These are phyloP conservation scores for Sodiomyces alkalinus DNA, from an alignment of 2,329 filamentous ascomycete species.

Conservation along the genomic window DNA sequence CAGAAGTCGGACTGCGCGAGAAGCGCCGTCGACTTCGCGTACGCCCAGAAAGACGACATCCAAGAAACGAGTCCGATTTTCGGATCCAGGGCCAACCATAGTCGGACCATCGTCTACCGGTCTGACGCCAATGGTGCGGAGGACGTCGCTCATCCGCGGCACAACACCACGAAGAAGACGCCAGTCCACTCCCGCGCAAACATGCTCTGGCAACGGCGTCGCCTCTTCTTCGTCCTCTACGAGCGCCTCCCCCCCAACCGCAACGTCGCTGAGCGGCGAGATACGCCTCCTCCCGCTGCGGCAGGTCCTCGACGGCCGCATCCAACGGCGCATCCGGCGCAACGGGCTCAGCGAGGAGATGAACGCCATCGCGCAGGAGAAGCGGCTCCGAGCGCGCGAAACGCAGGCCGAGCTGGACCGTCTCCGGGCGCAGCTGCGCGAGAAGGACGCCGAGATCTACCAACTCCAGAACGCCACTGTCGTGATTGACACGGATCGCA, in stretches of 20 bases:
- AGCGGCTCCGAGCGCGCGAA: conserved; percentile 21
- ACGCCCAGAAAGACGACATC: conserved; percentile 4
- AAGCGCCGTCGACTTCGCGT: conserved; percentile 4
- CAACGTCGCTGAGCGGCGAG: conserved; percentile 17
- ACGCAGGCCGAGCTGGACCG: conserved; percentile 30
- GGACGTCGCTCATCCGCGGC: conserved; percentile 25
- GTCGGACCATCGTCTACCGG: conserved; percentile 36
- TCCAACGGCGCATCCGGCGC: conserved; percentile 40
- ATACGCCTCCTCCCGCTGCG: conserved; percentile 33
- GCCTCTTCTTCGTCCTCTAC: conserved; percentile 3
- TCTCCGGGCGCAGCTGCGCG: conserved; percentile 31
- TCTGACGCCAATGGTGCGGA: conserved; percentile 41
- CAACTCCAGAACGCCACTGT: conserved; percentile 34
- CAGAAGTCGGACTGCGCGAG: conserved; percentile 12
- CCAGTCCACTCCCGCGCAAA: conserved; percentile 25
- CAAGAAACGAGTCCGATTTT: conserved; percentile 42
- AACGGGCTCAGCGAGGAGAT: conserved; percentile 44
- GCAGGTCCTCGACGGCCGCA: conserved; percentile 39
- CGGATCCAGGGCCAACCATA: conserved; percentile 35
- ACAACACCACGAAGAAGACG: conserved; percentile 24
- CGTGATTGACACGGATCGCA: conserved; percentile 29
- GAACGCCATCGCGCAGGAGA: conserved; percentile 33
- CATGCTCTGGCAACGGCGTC: conserved; percentile 8
- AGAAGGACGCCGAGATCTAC: conserved; percentile 36
- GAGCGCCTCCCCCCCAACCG: conserved; percentile 6